phyloP scores from a whole-genome alignment of 2,329 filamentous ascomycete species.

The Pseudogymnoascus sp. region DNA sequence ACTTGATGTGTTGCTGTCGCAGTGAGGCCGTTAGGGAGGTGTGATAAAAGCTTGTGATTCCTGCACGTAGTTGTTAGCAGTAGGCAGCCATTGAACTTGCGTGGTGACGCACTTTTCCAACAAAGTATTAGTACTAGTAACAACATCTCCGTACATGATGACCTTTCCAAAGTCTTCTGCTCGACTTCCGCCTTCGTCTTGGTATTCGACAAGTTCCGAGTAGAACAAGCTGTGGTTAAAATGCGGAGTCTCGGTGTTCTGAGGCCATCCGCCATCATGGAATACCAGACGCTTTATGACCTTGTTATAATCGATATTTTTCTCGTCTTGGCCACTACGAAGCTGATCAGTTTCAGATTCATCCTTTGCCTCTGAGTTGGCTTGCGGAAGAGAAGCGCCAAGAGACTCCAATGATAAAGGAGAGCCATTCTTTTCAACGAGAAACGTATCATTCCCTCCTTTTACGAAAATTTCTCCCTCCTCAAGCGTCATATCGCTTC shows the following conservation, averaged over 20 bases:
- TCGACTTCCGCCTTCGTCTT: slow-evolving; percentile 42
- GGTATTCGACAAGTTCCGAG: slow-evolving; percentile 59
- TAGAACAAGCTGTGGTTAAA: slow-evolving; percentile 82
- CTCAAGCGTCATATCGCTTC: slow-evolving; percentile 54
- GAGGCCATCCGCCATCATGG: slow-evolving; percentile 60
- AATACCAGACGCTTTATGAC: slow-evolving; percentile 65
- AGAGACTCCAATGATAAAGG: slow-evolving; percentile 50
- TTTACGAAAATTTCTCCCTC: slow-evolving; percentile 63
- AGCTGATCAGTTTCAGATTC: slow-evolving; percentile 10
- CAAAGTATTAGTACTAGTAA: slow-evolving; percentile 89
- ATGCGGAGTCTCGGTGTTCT: slow-evolving; percentile 64
- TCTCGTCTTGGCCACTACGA: slow-evolving; percentile 36
- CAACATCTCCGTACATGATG: slow-evolving; percentile 80
- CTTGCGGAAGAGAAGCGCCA: slow-evolving; percentile 39
- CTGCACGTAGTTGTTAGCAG: slow-evolving; percentile 32
- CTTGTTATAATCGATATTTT: slow-evolving; percentile 64
- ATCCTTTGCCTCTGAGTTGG: slow-evolving; percentile 16
- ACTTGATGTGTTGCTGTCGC: slow-evolving; percentile 80
- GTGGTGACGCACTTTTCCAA: slow-evolving; percentile 62
- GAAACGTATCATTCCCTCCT: slow-evolving; percentile 76
- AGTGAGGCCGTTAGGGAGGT: slow-evolving; percentile 78
- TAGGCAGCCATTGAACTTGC: slow-evolving; percentile 2
- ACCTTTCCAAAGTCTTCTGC: slow-evolving; percentile 63
- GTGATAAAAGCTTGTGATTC: slow-evolving; percentile 68
- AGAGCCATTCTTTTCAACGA: slow-evolving; percentile 58